phyloP scores from a whole-genome alignment of 352 stramenopile genomes.

The Achlya hypogyna region DNA sequence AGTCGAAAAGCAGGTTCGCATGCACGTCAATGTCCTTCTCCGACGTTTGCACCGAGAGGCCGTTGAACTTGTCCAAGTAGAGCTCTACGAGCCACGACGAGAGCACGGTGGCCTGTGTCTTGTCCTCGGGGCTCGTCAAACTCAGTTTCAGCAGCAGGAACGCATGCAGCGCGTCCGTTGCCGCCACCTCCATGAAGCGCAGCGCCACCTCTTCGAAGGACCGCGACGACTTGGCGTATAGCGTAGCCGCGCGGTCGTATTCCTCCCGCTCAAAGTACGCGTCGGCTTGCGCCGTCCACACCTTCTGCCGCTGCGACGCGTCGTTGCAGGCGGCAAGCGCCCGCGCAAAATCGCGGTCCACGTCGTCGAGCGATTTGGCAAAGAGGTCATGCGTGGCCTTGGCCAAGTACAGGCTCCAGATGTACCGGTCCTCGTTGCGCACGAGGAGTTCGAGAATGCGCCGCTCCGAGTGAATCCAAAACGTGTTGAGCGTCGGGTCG shows the following conservation, averaged over 20 bases:
- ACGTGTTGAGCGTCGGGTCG: slow-evolving; percentile 72
- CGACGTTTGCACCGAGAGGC: slow-evolving; percentile 47
- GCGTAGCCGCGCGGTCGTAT: slow-evolving; percentile 74
- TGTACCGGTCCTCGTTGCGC: slow-evolving; percentile 83
- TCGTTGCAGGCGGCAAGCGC: slow-evolving; percentile 80
- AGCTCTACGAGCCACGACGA: slow-evolving; percentile 91
- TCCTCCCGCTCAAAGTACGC: slow-evolving; percentile 82
- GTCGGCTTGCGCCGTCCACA: slow-evolving; percentile 84
- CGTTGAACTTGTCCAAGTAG: slow-evolving; percentile 88
- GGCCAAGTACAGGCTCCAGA: slow-evolving; percentile 88
- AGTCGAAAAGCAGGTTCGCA: slow-evolving; percentile 82
- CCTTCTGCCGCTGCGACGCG: slow-evolving; percentile 67
- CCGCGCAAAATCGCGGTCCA: slow-evolving; percentile 82
- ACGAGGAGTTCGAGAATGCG: slow-evolving; percentile 74
- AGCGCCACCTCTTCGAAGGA: slow-evolving; percentile 89
- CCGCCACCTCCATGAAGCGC: slow-evolving; percentile 85
- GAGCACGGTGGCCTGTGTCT: slow-evolving; percentile 88
- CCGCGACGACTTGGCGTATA: slow-evolving; percentile 84
- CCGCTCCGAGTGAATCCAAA: slow-evolving; percentile 76
- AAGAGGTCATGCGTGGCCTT: slow-evolving; percentile 60
- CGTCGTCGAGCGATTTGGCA: slow-evolving; percentile 15
- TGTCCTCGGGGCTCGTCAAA: slow-evolving; percentile 65
- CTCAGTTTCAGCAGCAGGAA: slow-evolving; percentile 88
- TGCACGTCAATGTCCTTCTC: slow-evolving; percentile 80
- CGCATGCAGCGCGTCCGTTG: slow-evolving; percentile 66